Base-by-base conservation (phyloP, 2,329 filamentous ascomycete species). In the Pseudocercospora musae region DNA sequence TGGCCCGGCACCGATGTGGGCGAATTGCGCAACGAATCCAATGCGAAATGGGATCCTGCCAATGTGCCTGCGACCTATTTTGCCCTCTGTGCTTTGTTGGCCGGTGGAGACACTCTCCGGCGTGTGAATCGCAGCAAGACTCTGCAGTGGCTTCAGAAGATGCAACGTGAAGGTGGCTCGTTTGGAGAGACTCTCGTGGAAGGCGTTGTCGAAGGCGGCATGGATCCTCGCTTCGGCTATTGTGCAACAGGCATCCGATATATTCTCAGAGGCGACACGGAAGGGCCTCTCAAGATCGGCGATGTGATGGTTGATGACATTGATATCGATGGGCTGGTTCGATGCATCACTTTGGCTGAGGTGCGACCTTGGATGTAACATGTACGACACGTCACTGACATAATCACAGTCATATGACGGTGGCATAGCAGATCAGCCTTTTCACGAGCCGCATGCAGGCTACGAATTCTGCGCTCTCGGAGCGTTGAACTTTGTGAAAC, bases 1-100 rank as follows among this genome's bases (percentile, higher is more conserved):
- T 92, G 91, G 66, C 89, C 93, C 1, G 91, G 77, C 75, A 96
- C 82, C 67, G 72, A 85, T 73, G 77, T 87, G 70, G 76, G 81
- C 55, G 69, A 78, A 67, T 68, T 78, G 68, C 76, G 77, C 70
- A 81, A 79, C 71, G 71, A 82, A 2, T 78, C 80, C 40, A 87
- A 87, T 69, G 79, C 80, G 58, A 76, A 74, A 48, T 89, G 87
- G 86, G 88, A 91, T 76, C 85, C 87, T n/a, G 85, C 93, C 0
- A 96, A 94, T 75, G 78, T 98, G 15, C 89, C 93, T 0, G 91
- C 92, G 0, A 97, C 93, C 0, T 94, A 90, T 74, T 97, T 98
- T 77, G 93, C 94, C 0, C 81, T 99, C 48, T 81, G 91, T 23
- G 82, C 89, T 8, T 79, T 99, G 25, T 83, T 89, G 1, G 80